Evolutionary conservation across 2,329 filamentous ascomycete species (phyloP), one percentile per base, ranked within the genome.

Genomic region (Hymenoscyphus fraxineus): DNA sequence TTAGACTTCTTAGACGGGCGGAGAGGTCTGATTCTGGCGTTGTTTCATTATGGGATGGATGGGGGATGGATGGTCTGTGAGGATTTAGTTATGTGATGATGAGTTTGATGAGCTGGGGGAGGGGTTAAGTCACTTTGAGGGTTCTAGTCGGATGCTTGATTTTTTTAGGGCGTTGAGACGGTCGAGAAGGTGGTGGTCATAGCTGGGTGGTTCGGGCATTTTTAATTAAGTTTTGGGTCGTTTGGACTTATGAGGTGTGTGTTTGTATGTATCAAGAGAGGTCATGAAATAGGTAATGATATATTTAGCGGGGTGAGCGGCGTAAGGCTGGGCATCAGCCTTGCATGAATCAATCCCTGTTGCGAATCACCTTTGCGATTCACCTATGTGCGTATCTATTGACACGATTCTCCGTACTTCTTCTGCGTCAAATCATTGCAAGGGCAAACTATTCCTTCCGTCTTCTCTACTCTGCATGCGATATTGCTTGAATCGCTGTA

Each of bases 131-230:
- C 68, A 74, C 73, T 69, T 72, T 62, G 68, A 63, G 16, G 69
- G 47, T 31, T 71, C 66, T 27, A 74, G 64, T 47, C 66, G 64
- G 22, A 74, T 67, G 55, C 55, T 71, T n/a, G 73, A 72, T 65
- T 72, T 73, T 64, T 73, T 74, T 12, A 75, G 68, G 10, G 73
- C 73, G 62, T 75, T 75, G 13, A 75, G 67, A 12, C 74, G 71
- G 31, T 69, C 64, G 3, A 75, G 67, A 13, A 75, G 72, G 58
- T 69, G 60, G 58, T 73, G 64, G 47, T 75, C 73, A 57, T 72
- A 72, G 59, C 63, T 69, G 55, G 69, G 69, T 57, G 68, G 72
- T 56, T 68, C 64, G 65, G 68, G 68, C 73, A 75, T 75, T 68
- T 66, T 63, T 6, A 6, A 16, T 31, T 27, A 40, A 13, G 27